Conservation (phyloP, 768 basidiomycete species). For the Rhodocollybia butyracea region DNA sequence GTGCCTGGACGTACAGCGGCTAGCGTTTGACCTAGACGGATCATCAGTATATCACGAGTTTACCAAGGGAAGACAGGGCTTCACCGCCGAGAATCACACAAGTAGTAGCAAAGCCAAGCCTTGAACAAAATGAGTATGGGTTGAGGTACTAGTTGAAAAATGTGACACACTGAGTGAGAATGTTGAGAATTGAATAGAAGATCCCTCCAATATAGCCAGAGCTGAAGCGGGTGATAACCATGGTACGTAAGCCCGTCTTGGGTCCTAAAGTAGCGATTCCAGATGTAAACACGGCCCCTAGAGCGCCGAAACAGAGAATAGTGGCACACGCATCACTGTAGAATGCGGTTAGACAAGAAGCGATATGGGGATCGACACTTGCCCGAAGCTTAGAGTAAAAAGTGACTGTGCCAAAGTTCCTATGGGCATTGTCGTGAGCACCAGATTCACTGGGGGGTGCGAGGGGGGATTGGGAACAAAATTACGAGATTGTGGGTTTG, state of each 20-base stretch:
- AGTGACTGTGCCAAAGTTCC: conserved; percentile 40
- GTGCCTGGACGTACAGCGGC: conserved; percentile 41
- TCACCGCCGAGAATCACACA: conserved; percentile 54
- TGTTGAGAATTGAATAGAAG: conserved; percentile 51
- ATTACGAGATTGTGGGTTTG: too few species aligned
- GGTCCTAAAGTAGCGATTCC: conserved; percentile 56
- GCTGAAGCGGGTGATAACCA: conserved; percentile 48
- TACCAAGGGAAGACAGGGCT: too few species aligned
- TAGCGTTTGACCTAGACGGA: conserved; percentile 48
- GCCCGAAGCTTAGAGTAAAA: conserved; percentile 47
- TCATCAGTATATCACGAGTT: too few species aligned
- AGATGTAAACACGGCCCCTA: conserved; percentile 38
- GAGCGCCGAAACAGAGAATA: conserved; percentile 42
- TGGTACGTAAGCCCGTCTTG: conserved; percentile 49
- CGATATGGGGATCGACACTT: conserved; percentile 12
- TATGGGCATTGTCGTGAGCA: conserved; percentile 45
- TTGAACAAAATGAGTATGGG: conserved; percentile 10
- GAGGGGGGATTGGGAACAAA: background rate
- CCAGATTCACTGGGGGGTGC: conserved; percentile 33
- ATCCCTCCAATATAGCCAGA: conserved; percentile 47
- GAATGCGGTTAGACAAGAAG: background rate
- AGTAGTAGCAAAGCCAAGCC: conserved; percentile 45
- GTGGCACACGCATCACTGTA: conserved; percentile 40
- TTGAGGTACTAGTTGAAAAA: background rate
- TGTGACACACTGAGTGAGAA: conserved; percentile 39